A percentile compares a stretch with the other conserved stretches of the same genome.
These are phyloP conservation scores for Alternaria brassicae DNA, from an alignment of 2,329 filamentous ascomycete genomes.

Conservation along the genomic window DNA sequence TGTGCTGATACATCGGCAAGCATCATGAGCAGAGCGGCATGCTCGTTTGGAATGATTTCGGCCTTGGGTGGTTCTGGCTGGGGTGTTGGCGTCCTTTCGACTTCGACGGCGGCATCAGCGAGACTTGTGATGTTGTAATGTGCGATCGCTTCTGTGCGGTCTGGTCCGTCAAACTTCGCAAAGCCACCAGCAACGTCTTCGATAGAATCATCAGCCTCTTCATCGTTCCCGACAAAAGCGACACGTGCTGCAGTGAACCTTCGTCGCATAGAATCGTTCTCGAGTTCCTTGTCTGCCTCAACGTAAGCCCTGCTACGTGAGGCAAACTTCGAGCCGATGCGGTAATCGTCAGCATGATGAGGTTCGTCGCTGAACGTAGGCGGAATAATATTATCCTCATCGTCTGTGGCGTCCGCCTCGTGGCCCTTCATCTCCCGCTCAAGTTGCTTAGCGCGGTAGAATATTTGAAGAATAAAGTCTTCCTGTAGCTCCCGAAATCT, in stretches of 20 bases:
- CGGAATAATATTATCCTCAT: conserved; percentile 49
- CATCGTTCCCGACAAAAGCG: conserved; percentile 36
- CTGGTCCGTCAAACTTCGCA: conserved; percentile 51
- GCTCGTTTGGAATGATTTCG: conserved; percentile 50
- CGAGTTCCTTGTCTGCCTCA: conserved; percentile 48
- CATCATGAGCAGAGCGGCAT: conserved; percentile 51
- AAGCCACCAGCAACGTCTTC: conserved; percentile 45
- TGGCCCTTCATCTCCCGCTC: conserved; percentile 45
- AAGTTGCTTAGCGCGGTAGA: conserved; percentile 49
- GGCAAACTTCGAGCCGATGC: conserved; percentile 45
- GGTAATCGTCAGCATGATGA: conserved; percentile 32
- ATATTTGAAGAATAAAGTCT: conserved; percentile 47
- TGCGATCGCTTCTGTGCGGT: conserved; percentile 51
- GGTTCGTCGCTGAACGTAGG: conserved; percentile 43
- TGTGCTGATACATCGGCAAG: conserved; percentile 47
- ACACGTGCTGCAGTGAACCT: conserved; percentile 31
- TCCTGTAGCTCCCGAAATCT: conserved; percentile 44
- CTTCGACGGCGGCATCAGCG: conserved; percentile 41
- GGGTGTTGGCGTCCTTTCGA: conserved; percentile 44
- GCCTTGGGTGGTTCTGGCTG: conserved; percentile 19
- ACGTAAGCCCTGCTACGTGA: conserved; percentile 53
- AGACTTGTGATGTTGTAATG: conserved; percentile 48
- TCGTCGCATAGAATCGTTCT: conserved; percentile 37
- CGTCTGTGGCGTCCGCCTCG: conserved; percentile 50
- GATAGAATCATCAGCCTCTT: conserved; percentile 44